These are phyloP conservation scores for Gossypium turneri DNA, from an alignment of 345 rosid genomes.

Conservation along the genomic window DNA sequence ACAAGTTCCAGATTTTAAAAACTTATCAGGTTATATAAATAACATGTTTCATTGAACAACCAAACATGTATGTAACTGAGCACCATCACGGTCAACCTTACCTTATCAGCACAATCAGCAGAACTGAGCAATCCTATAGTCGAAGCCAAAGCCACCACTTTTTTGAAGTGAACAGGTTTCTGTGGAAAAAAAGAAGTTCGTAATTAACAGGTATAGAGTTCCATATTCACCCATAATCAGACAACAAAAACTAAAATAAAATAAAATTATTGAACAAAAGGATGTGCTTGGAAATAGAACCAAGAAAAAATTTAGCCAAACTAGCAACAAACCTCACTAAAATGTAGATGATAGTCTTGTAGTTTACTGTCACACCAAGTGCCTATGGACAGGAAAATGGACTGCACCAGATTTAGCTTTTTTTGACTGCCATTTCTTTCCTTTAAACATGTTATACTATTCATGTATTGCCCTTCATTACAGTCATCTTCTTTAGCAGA, in stretches of 20 bases:
- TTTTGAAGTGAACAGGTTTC: slow-evolving; percentile 61
- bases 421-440: slow-evolving; percentile 33
- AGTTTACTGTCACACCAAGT: slow-evolving; percentile 70
- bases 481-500: slow-evolving; percentile 37
- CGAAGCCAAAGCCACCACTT: slow-evolving; percentile 53
- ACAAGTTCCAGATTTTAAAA: background rate
- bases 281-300: slow-evolving; percentile 5
- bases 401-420: slow-evolving; percentile 46
- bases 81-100: slow-evolving; percentile 28
- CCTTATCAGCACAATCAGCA: slow-evolving; percentile 56
- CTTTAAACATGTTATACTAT: slow-evolving; percentile 52
- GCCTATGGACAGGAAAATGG: slow-evolving; percentile 58
- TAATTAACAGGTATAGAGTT: background rate
- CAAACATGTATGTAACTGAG: slow-evolving; percentile 11
- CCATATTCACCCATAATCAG: slow-evolving; percentile 3
- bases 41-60: slow-evolving; percentile 3
- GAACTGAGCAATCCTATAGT: slow-evolving; percentile 53
- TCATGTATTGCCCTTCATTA: slow-evolving; percentile 57
- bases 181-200: slow-evolving; percentile 26
- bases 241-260: background rate
- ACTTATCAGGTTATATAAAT: background rate
- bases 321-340: slow-evolving; percentile 55
- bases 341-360: slow-evolving; percentile 85
- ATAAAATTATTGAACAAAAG: background rate
- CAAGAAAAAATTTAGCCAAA: background rate